Evolutionary conservation across 768 basidiomycete genomes (phyloP), one percentile per base, ranked within the genome.

Genomic region (Epithele typhae): DNA sequence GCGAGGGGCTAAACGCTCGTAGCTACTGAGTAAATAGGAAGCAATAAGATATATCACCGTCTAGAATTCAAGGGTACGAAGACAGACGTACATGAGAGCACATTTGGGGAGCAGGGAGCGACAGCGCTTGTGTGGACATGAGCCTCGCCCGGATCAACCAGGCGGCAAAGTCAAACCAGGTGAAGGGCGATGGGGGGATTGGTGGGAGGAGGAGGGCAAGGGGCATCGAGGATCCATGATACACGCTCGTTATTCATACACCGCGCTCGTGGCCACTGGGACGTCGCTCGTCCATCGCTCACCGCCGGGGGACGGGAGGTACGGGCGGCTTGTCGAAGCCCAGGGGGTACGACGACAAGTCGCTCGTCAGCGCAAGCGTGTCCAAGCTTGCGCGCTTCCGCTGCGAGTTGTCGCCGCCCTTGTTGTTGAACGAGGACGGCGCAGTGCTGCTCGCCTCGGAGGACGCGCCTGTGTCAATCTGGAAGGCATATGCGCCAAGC

Each of bases 401-500:
- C 18, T 52, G 58, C 37, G 68, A 66, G 32, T 74, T 60, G 25
- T 51, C 55, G 12, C 43, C 33, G 35, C 55, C 49, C 23, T 54
- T 49, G 19, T 40, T 21, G 22, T 39, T 48, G 45, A 68, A 56
- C 27, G 71, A 61, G 24, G 73, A 67, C 18, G 61, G 43, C 2
- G 58, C 58, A 17, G 36, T 37, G 19, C 59, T 54, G 8, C 62
- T n/a, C 9, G 8, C 30, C 24, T 57, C 51, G 15, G 60, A 51
- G 27, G 59, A 65, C 33, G 61, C 63, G 45, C 81, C 81, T 25
- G 81, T 72, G 54, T 88, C 87, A 58, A 92, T 87, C 51, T 90
- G 87, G 78, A 92, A 92, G 32, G 88, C 82, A 74, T 89, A 92
- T 21, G 84, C 84, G 15, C 84, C 85, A 33, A 92, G 70, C n/a